These are phyloP conservation scores for Ampelocalamus luodianensis DNA, from an alignment of 176 grass and related monocot species.

Conservation along the genomic window DNA sequence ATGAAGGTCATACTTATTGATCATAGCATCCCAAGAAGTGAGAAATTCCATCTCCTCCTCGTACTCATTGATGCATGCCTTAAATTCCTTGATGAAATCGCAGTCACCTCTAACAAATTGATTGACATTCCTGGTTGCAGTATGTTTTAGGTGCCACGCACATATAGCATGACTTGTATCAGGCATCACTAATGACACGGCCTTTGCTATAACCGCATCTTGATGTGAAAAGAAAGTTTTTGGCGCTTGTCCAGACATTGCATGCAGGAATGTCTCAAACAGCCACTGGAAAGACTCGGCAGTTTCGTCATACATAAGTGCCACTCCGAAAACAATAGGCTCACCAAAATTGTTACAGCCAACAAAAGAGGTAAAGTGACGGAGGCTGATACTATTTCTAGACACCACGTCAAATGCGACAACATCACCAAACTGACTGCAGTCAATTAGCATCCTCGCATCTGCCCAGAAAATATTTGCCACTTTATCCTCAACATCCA, in stretches of 20 bases:
- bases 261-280: slow-evolving; percentile 61
- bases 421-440: slow-evolving; percentile 57
- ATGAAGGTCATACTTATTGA: slow-evolving; percentile 55
- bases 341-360: slow-evolving; percentile 65
- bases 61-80: slow-evolving; percentile 56
- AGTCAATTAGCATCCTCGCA: slow-evolving; percentile 61
- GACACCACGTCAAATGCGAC: slow-evolving; percentile 55
- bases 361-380: slow-evolving; percentile 62
- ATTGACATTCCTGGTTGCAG: slow-evolving; percentile 43
- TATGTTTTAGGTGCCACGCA: slow-evolving; percentile 60
- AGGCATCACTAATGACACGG: slow-evolving; percentile 49
- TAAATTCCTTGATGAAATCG: slow-evolving; percentile 67
- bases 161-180: slow-evolving; percentile 59
- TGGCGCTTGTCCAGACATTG: slow-evolving; percentile 57
- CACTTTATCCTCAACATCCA: slow-evolving; percentile 60
- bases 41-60: slow-evolving; percentile 63
- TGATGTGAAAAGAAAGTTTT: slow-evolving; percentile 59
- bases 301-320: slow-evolving; percentile 57
- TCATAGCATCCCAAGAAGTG: slow-evolving; percentile 59
- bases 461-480: slow-evolving; percentile 65
- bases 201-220: slow-evolving; percentile 48
- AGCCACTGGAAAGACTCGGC: slow-evolving; percentile 66
- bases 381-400: slow-evolving; percentile 41
- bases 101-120: slow-evolving; percentile 44
- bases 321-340: slow-evolving; percentile 53